phyloP scores from a whole-genome alignment of 2,329 filamentous ascomycete genomes.

The Coniochaeta sp. region DNA sequence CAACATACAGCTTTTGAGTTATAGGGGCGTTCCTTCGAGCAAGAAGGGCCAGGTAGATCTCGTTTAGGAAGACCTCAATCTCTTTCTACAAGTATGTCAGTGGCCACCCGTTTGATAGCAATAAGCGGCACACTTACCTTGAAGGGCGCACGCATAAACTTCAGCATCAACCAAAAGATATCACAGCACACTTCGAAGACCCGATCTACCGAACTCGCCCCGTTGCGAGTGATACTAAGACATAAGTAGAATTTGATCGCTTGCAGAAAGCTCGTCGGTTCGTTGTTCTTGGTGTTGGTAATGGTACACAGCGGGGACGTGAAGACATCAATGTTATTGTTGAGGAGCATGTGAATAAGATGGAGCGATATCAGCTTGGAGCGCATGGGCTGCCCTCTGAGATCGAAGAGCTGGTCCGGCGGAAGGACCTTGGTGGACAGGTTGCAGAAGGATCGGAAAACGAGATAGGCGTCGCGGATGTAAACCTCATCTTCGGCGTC shows the following conservation, averaged over 20 bases:
- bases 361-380: slow-evolving; percentile 94
- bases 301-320: slow-evolving; percentile 89
- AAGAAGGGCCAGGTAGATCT: slow-evolving; percentile 89
- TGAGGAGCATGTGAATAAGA: slow-evolving; percentile 88
- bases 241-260: slow-evolving; percentile 96
- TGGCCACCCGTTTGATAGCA: background rate
- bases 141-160: slow-evolving; percentile 85
- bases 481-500: slow-evolving; percentile 89
- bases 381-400: slow-evolving; percentile 92
- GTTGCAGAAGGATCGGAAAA: slow-evolving; percentile 97
- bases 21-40: slow-evolving; percentile 80
- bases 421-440: slow-evolving; percentile 87
- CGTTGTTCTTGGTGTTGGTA: slow-evolving; percentile 79
- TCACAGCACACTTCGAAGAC: slow-evolving; percentile 96
- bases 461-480: slow-evolving; percentile 91
- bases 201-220: slow-evolving; percentile 81
- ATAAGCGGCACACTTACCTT: slow-evolving; percentile 56
- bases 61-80: slow-evolving; percentile 94
- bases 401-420: slow-evolving; percentile 84
- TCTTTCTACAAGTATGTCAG: slow-evolving; percentile 62
- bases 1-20: slow-evolving; percentile 88
- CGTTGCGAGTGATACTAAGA: slow-evolving; percentile 89
- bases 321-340: slow-evolving; percentile 89
- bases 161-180: slow-evolving; percentile 97
- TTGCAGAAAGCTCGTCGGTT: slow-evolving; percentile 84